Evolutionary conservation across 805 yeast species (phyloP), one percentile per base, ranked within the genome.

Genomic region (Lipomyces orientalis): DNA sequence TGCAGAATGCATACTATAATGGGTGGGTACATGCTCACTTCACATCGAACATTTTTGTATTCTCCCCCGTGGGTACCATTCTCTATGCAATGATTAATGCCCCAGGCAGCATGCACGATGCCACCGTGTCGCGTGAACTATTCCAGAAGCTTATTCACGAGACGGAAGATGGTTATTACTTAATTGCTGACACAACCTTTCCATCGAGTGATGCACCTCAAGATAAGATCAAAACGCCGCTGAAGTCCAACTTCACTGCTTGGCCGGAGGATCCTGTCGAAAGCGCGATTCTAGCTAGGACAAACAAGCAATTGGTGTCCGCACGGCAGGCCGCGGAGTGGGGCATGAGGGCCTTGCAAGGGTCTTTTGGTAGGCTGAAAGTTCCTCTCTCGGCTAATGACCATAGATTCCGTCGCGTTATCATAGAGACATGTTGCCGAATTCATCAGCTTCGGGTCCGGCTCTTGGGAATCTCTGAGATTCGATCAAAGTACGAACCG

Each of bases 401-500:
- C 49, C 12, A 39, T 39, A 39, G 49, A 39, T 39, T 14, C 49
- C 12, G 49, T 14, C 49, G 49, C 49, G n/a, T 39, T 16, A 39
- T 39, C 49, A 39, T 39, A 14, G 49, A 39, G 49, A 16, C 3
- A 16, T 39, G 49, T 16, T 39, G 49, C n/a, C 49, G 49, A 16
- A 12, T 39, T 16, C 49, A 39, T 39, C 31, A 52, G 9, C 55
- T 19, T 52, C 55, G 55, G 33, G 55, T 52, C 6, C 55, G 55
- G 12, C 55, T 52, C 7, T 19, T 22, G 55, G 6, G 55, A 16
- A 16, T 52, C 7, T 52, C 55, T 4, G 55, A 52, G n/a, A 14
- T 39, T 39, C 49, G 49, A 16, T 12, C 49, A 12, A 52, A 19
- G 54, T 51, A 19, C 7, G 54, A 29, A 19, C 31, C 29, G 8